Evolutionary conservation across 2,329 filamentous ascomycete genomes (phyloP), one percentile per base, ranked within the genome.

Genomic region (Scleromitrula shiraiana): DNA sequence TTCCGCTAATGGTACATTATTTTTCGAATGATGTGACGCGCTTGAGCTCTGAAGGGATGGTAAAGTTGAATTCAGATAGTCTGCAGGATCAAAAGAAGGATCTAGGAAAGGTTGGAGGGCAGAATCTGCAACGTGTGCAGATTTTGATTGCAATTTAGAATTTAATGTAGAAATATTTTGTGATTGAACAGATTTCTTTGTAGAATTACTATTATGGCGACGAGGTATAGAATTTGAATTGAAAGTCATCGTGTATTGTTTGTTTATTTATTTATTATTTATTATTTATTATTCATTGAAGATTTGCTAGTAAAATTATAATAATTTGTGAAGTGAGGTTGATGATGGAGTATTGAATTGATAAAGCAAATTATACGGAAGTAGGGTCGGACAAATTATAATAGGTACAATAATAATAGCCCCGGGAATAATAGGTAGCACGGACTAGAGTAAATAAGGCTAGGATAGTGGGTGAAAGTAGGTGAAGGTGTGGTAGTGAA

Each of bases 11-110:
- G 85, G 74, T 5, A 83, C 55, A 33, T 47, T 50, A 26, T 52
- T 46, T 65, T 67, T 64, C 43, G 56, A 49, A 43, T 53, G 50
- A 30, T 53, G 48, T 52, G 56, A 50, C 44, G 48, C 10, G 51
- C 51, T 46, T 53, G 58, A 59, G 59, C 42, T 50, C 53, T 77
- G 74, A 17, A 95, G 72, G 2, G 83, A 71, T 4, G 89, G 86
- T 0, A 97, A 73, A 0, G 78, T 77, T 50, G 80, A 72, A 67
- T 97, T 97, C 59, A 97, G 80, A 65, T 89, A 95, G 40, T 85
- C 80, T 54, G 84, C 85, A 4, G 90, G 77, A 65, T 95, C 88
- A 67, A 97, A 97, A 37, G 77, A 72, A 5, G 83, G 74, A 41
- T 80, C 73, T 30, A 91, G 74, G 65, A 96, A 96, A 47, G 84